Base-by-base conservation (phyloP, 2,329 filamentous ascomycete species). In the Neonectria neomacrospora region DNA sequence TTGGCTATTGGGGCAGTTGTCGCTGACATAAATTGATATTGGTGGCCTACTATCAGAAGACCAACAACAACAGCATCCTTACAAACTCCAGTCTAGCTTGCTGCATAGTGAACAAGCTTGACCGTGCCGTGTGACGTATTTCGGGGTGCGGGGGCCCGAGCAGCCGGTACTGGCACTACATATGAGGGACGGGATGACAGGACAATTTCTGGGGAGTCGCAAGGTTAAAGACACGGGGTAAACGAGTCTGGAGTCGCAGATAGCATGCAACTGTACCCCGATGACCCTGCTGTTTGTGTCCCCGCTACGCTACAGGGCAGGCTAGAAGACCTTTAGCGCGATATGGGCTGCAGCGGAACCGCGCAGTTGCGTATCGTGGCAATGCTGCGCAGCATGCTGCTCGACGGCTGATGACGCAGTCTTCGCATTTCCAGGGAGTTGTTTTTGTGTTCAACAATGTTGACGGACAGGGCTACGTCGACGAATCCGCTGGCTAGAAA, bases 261-360 rank as follows among this genome's bases (percentile, higher is more conserved):
- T 6, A 47, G 56, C 11, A 23, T 34, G 1, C 8, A 18, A 11
- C 45, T 42, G 9, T 64, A 64, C 10, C 52, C 61, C 0, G 28
- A 56, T 3, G 44, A 47, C 8, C 44, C 44, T 3, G 23, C 23
- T 3, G 18, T 30, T 3, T 39, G 39, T 39, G 22, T 44, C 16
- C 53, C 39, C 10, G 39, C 39, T 6, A 55, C 53, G 8, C 39
- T 44, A 2, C 20, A 55, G 5, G 20, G 39, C 26, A 41, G 26
- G 9, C 53, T 39, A 9, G 53, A 22, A 45, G 26, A 3, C 26
- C 53, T 1, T 75, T 78, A 54, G 87, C 86, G 4, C 34, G 9
- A 18, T 32, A 34, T 9, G 55, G 55, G 28, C 20, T 18, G n/a
- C 45, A 58, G 23, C 51, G 23, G 42, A 58, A 51, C 16, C 55